Percentiles rank a stretch among this genome's conserved stretches.
Conservation (phyloP, 129 eudicot genomes). For the Ambrosia trifida region DNA sequence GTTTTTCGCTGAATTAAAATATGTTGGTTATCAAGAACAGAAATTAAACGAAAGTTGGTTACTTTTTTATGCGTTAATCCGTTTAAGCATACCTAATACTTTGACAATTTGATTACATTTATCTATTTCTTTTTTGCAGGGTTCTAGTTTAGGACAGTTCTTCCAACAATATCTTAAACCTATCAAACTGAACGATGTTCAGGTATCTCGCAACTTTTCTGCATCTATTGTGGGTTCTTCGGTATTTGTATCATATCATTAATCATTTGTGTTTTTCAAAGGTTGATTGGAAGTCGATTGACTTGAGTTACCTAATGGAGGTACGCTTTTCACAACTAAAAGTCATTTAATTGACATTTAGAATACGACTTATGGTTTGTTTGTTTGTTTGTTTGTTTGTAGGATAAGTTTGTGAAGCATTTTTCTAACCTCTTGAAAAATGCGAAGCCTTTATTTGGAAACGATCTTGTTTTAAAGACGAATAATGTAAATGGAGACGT, state of each 20-base stretch:
- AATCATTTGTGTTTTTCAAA: conserved; percentile 24
- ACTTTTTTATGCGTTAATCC: not conserved
- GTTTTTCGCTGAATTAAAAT: not conserved
- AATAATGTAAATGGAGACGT: conserved; percentile 71
- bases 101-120: not conserved
- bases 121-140: conserved; percentile 43
- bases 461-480: conserved; percentile 49
- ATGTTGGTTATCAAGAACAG: not conserved
- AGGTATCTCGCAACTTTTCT: conserved; percentile 43
- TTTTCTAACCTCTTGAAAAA: conserved; percentile 65
- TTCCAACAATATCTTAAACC: conserved; percentile 86
- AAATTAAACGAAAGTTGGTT: not conserved
- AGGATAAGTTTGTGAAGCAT: conserved; percentile 76
- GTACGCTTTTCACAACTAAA: conserved; percentile 39
- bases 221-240: conserved; percentile 10
- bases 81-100: not conserved
- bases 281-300: conserved; percentile 93
- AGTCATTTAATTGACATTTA: conserved; percentile 12
- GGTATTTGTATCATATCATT: conserved; percentile 1
- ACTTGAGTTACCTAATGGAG: conserved; percentile 90
- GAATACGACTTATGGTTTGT: conserved; percentile 11
- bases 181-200: conserved; percentile 75
- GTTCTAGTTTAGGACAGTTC: conserved; percentile 99
- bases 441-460: conserved; percentile 69
- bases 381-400: conserved; percentile 11